phyloP scores from a whole-genome alignment of 2,329 filamentous ascomycete genomes.

The Curvularia hawaiiensis region DNA sequence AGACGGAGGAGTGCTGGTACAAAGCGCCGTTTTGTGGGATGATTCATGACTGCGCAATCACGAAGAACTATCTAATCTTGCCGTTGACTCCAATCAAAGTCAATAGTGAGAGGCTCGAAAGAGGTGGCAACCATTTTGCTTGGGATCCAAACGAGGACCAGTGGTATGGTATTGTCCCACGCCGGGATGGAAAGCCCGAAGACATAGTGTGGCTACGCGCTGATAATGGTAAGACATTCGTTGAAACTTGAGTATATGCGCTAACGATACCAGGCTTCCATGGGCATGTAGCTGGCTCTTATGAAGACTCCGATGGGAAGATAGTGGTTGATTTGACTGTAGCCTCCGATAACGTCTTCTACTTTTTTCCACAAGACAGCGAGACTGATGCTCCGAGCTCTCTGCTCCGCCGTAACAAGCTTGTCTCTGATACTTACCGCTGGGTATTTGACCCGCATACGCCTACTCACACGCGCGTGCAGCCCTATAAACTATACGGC shows the following conservation, averaged over 20 bases:
- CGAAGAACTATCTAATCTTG: constrained; percentile 47
- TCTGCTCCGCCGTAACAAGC: constrained; percentile 50
- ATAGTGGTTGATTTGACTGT: constrained; percentile 48
- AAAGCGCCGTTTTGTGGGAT: constrained; percentile 47
- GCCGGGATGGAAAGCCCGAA: constrained; percentile 56
- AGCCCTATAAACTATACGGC: constrained; percentile 42
- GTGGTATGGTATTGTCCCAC: constrained; percentile 60
- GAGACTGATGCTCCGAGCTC: constrained; percentile 29
- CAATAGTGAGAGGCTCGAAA: constrained; percentile 43
- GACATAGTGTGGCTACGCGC: constrained; percentile 60
- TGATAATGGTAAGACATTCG: constrained; percentile 52
- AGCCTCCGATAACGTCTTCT: constrained; percentile 52
- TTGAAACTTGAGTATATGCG: neutral
- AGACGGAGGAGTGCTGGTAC: constrained; percentile 50
- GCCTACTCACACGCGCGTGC: constrained; percentile 36
- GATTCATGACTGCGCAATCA: constrained; percentile 50
- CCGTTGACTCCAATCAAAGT: constrained; percentile 48
- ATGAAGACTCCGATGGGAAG: constrained; percentile 47
- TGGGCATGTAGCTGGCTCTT: constrained; percentile 51
- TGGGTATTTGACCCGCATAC: constrained; percentile 49
- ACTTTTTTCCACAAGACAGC: constrained; percentile 49
- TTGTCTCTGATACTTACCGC: constrained; percentile 45
- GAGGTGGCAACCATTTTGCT: constrained; percentile 49
- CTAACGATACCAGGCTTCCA: constrained; percentile 40
- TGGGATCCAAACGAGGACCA: constrained; percentile 59